phyloP scores from a whole-genome alignment of 768 basidiomycete species.

The Saitozyma podzolica region DNA sequence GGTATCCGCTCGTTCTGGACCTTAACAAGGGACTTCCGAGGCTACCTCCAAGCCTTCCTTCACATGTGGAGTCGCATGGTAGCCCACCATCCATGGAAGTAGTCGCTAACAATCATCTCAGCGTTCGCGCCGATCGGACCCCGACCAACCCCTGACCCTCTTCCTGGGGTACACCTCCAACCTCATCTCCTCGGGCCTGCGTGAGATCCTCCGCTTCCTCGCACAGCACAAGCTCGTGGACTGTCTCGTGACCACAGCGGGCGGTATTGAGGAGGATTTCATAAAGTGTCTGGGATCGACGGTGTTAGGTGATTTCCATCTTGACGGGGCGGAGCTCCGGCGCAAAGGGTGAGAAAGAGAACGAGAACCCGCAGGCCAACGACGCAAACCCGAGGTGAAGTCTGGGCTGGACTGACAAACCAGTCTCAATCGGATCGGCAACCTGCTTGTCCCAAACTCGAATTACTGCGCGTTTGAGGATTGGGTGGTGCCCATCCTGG shows the following conservation, averaged over 20 bases:
- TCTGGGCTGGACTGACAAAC: neutral
- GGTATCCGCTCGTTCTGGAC: too few relatives aligned
- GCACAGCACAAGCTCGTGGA: conserved; percentile 89
- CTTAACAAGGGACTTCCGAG: too few relatives aligned
- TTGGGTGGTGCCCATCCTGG: conserved; percentile 94
- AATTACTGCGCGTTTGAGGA: conserved; percentile 99
- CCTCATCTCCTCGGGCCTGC: conserved; percentile 92
- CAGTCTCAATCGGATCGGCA: conserved; percentile 92
- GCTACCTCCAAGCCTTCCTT: too few relatives aligned
- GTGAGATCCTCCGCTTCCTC: conserved; percentile 87
- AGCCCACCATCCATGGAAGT: too few relatives aligned
- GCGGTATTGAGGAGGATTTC: conserved; percentile 97
- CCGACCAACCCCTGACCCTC: conserved; percentile 73
- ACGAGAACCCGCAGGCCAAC: neutral
- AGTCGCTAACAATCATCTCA: conserved; percentile 46
- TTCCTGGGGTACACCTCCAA: conserved; percentile 99
- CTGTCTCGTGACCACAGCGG: conserved; percentile 92
- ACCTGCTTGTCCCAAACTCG: conserved; percentile 92
- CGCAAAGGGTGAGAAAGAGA: conserved; percentile 63
- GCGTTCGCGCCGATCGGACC: conserved; percentile 78
- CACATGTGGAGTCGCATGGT: too few relatives aligned
- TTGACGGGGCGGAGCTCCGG: conserved; percentile 84
- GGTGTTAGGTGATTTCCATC: conserved; percentile 74
- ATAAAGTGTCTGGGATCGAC: conserved; percentile 99
- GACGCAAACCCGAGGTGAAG: neutral